Conservation (phyloP, 768 basidiomycete species). For the Brasilioporus rufonigricans region DNA sequence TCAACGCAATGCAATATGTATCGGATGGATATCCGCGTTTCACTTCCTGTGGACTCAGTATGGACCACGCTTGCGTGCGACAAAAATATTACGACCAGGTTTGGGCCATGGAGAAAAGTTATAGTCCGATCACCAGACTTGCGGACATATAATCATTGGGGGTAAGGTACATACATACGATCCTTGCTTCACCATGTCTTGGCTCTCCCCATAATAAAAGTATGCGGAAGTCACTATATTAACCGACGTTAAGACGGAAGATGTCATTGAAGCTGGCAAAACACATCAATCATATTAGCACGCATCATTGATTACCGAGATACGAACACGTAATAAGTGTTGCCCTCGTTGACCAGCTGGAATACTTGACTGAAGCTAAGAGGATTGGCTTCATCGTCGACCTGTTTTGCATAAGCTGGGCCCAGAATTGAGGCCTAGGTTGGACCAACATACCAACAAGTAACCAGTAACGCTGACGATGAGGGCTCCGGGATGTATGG, state of each 20-base stretch:
- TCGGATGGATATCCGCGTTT: neutral
- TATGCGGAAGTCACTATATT: slow-evolving; percentile 5
- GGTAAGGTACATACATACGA: slow-evolving; percentile 12
- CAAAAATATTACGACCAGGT: neutral
- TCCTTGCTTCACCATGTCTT: slow-evolving; percentile 18
- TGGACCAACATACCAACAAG: slow-evolving; percentile 53
- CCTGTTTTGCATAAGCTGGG: slow-evolving; percentile 40
- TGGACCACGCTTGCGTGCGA: neutral
- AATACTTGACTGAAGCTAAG: slow-evolving; percentile 92
- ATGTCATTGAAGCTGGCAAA: slow-evolving; percentile 73
- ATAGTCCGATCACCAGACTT: neutral
- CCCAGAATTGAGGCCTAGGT: neutral
- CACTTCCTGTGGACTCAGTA: neutral
- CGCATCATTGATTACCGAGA: neutral
- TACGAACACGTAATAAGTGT: slow-evolving; percentile 82
- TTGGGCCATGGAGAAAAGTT: neutral
- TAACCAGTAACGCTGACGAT: slow-evolving; percentile 89
- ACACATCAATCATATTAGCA: slow-evolving; percentile 7
- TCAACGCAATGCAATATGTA: too few relatives aligned
- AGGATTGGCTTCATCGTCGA: slow-evolving; percentile 79
- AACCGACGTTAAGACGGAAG: slow-evolving; percentile 84
- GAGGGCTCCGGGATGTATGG: slow-evolving; percentile 51
- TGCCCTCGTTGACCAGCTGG: slow-evolving; percentile 78
- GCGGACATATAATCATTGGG: slow-evolving; percentile 8
- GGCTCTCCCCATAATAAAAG: slow-evolving; percentile 2